Conservation (phyloP, 2,329 filamentous ascomycete genomes). For the Massarina eburnea region DNA sequence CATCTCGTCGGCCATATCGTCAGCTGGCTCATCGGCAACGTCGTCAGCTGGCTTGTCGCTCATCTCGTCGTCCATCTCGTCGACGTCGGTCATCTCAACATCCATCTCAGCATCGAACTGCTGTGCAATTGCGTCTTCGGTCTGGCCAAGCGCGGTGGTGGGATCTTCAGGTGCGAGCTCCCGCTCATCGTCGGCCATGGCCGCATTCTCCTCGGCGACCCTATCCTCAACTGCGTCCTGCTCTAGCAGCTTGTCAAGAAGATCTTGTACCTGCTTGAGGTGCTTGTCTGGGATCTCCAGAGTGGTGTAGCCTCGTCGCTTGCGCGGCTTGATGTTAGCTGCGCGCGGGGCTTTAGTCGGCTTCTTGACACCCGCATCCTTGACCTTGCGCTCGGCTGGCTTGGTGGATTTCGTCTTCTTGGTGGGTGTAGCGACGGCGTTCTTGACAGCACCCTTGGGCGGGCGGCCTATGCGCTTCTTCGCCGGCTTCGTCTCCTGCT, state of each 20-base stretch:
- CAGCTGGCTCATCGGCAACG: neutral
- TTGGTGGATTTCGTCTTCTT: constrained; percentile 16
- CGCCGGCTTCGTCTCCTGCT: constrained; percentile 9
- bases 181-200: constrained; percentile 4
- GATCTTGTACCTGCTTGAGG: constrained; percentile 16
- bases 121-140: constrained; percentile 2
- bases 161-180: constrained; percentile 1
- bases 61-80: neutral
- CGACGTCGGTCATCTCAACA: neutral
- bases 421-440: constrained; percentile 3
- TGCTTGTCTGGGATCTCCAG: constrained; percentile 32
- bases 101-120: neutral
- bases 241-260: constrained; percentile 14
- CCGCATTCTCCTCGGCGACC: constrained; percentile 8
- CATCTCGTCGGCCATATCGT: neutral
- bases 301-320: constrained; percentile 26
- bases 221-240: constrained; percentile 6
- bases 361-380: constrained; percentile 13
- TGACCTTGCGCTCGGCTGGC: constrained; percentile 9
- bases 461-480: constrained; percentile 24
- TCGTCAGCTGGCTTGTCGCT: neutral
- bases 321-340: constrained; percentile 17
- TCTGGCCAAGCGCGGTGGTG: neutral
- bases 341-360: neutral
- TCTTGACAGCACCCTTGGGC: constrained; percentile 12